These are phyloP conservation scores for Wickerhamiella nectarea DNA, from an alignment of 805 yeast species.

Conservation along the genomic window DNA sequence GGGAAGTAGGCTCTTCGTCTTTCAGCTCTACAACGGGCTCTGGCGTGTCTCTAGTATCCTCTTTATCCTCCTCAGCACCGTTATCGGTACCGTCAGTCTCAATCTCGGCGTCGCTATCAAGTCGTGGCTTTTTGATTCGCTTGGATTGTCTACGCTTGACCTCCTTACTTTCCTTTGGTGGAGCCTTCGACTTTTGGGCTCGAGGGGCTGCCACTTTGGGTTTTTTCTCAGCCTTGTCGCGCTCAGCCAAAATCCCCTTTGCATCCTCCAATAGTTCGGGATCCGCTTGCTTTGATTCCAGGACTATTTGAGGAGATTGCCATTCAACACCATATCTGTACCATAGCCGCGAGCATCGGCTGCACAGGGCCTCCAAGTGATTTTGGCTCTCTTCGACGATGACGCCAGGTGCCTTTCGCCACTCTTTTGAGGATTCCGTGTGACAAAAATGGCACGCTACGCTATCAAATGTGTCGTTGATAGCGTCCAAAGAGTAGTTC, in stretches of 20 bases:
- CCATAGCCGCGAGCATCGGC: slow-evolving; percentile 84
- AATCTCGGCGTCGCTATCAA: background rate
- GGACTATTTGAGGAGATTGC: slow-evolving; percentile 63
- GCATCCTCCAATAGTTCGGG: slow-evolving; percentile 46
- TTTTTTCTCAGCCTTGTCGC: slow-evolving; percentile 14
- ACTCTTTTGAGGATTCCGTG: slow-evolving; percentile 39
- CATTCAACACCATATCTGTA: slow-evolving; percentile 76
- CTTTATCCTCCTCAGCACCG: too few relatives aligned
- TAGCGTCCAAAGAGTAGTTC: slow-evolving; percentile 45
- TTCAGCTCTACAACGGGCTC: too few relatives aligned
- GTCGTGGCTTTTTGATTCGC: background rate
- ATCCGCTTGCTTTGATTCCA: slow-evolving; percentile 45
- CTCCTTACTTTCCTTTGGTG: background rate
- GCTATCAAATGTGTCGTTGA: slow-evolving; percentile 27
- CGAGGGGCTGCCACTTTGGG: background rate
- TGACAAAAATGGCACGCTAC: slow-evolving; percentile 64
- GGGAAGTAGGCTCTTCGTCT: too few relatives aligned
- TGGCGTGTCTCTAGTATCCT: too few relatives aligned
- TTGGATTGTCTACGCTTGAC: background rate
- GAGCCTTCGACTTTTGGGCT: slow-evolving; percentile 8
- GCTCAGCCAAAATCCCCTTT: slow-evolving; percentile 20
- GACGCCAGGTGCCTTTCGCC: slow-evolving; percentile 63
- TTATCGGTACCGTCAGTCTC: too few relatives aligned
- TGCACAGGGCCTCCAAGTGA: slow-evolving; percentile 51
- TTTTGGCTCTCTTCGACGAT: slow-evolving; percentile 28